Percentiles rank a stretch among this genome's conserved stretches.
phyloP scores from a whole-genome alignment of 805 yeast genomes.

The Metschnikowia colocasiae region DNA sequence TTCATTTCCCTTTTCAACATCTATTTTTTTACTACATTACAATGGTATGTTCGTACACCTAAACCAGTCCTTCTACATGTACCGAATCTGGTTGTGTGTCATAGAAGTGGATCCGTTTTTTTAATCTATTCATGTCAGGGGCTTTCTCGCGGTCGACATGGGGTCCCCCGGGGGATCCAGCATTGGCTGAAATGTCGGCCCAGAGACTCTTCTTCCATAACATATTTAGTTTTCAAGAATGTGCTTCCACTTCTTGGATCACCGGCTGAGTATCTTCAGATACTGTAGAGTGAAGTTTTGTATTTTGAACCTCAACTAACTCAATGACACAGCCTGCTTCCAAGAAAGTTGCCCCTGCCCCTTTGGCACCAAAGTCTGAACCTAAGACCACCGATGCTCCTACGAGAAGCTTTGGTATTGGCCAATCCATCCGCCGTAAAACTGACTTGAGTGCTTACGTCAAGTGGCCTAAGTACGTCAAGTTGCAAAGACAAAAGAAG shows the following conservation, averaged over 20 bases:
- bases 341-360: conserved; percentile 47
- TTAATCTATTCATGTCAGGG: conserved; percentile 14
- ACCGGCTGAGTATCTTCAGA: conserved; percentile 42
- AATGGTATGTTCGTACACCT: conserved; percentile 30
- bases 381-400: conserved; percentile 22
- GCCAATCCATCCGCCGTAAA: conserved; percentile 94
- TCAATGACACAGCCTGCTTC: conserved; percentile 56
- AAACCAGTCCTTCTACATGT: conserved; percentile 23
- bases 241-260: conserved; percentile 39
- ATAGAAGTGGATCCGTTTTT: conserved; percentile 25
- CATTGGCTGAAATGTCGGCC: conserved; percentile 1
- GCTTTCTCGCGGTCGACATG: conserved; percentile 1
- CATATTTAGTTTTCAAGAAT: conserved; percentile 18
- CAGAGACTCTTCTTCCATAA: conserved; percentile 6
- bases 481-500: conserved; percentile 99
- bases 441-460: conserved; percentile 95
- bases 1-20: not conserved
- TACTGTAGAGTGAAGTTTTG: conserved; percentile 38
- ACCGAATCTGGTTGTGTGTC: conserved; percentile 23
- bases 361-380: conserved; percentile 38
- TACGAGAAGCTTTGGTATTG: conserved; percentile 84
- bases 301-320: conserved; percentile 28
- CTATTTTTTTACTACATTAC: conserved; percentile 1
- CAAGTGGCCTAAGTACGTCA: conserved; percentile 98
- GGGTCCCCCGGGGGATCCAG: not conserved